These are phyloP conservation scores for Endocalyx cinctus DNA, from an alignment of 2,329 filamentous ascomycete genomes.

Conservation along the genomic window DNA sequence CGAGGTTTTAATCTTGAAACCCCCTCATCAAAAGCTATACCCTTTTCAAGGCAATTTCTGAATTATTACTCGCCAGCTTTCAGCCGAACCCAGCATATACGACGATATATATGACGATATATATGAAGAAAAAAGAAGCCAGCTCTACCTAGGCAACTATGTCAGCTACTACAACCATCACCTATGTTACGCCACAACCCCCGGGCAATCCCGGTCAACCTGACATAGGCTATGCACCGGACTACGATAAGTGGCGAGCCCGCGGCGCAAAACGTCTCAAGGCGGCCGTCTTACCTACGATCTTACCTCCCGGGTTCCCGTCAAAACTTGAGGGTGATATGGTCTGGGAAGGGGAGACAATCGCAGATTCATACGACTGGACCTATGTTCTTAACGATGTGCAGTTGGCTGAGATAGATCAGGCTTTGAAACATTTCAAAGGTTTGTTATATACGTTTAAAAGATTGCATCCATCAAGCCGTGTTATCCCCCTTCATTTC, in stretches of 20 bases:
- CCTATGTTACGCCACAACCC: slow-evolving; percentile 18
- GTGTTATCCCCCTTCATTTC: slow-evolving; percentile 4
- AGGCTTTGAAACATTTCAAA: slow-evolving; percentile 37
- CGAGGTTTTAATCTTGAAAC: too few relatives aligned
- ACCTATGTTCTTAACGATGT: slow-evolving; percentile 41
- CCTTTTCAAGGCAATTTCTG: too few relatives aligned
- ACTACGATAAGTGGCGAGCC: slow-evolving; percentile 48
- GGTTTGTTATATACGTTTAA: too few relatives aligned
- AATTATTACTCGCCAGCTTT: too few relatives aligned
- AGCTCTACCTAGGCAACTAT: too few relatives aligned
- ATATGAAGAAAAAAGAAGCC: too few relatives aligned
- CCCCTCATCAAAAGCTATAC: too few relatives aligned
- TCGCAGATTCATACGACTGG: slow-evolving; percentile 48
- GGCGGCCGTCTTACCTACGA: slow-evolving; percentile 33
- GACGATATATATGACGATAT: too few relatives aligned
- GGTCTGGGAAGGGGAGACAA: slow-evolving; percentile 52
- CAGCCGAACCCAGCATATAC: too few relatives aligned
- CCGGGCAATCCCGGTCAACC: slow-evolving; percentile 42
- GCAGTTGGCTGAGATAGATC: slow-evolving; percentile 46
- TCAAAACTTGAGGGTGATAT: slow-evolving; percentile 41
- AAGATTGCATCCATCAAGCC: too few relatives aligned
- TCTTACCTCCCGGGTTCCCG: slow-evolving; percentile 48
- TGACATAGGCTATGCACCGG: slow-evolving; percentile 54
- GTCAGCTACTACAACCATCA: slow-evolving; percentile 14
- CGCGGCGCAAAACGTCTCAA: slow-evolving; percentile 41